phyloP scores from a whole-genome alignment of 768 basidiomycete genomes.

The Serendipita sp. region DNA sequence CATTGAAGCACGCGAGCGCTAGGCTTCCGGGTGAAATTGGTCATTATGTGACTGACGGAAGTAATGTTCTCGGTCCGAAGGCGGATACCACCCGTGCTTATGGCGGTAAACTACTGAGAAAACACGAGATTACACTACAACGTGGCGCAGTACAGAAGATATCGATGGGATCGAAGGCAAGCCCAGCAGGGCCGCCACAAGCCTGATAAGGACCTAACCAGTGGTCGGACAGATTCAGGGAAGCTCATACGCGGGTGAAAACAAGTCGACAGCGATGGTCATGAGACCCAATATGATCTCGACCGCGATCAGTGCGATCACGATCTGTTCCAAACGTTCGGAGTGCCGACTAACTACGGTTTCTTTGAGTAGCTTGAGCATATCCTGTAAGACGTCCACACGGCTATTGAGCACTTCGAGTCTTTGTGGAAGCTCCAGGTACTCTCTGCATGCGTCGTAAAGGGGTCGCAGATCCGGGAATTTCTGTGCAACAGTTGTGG shows the following conservation, averaged over 20 bases:
- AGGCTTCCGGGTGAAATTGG: no score
- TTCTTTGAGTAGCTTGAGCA: conserved; percentile 89
- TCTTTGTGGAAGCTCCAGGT: conserved; percentile 87
- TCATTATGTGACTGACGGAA: no score
- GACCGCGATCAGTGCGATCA: conserved; percentile 78
- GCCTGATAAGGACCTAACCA: neutral
- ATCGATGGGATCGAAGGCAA: no score
- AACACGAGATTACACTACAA: no score
- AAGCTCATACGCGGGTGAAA: conserved; percentile 8
- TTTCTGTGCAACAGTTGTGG: conserved; percentile 32
- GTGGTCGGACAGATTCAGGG: neutral
- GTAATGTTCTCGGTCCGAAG: no score
- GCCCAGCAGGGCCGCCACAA: neutral
- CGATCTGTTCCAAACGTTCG: conserved; percentile 82
- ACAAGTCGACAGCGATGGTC: conserved; percentile 74
- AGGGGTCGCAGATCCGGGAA: conserved; percentile 91
- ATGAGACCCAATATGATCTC: conserved; percentile 85
- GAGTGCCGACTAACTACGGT: conserved; percentile 82
- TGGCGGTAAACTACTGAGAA: no score
- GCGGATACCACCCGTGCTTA: no score
- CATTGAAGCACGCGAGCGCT: no score
- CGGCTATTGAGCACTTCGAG: conserved; percentile 86
- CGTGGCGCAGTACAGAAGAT: no score
- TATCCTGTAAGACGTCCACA: conserved; percentile 94
- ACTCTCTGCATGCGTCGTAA: conserved; percentile 84